Conservation (phyloP, 129 eudicot genomes). For the Artemisia annua region DNA sequence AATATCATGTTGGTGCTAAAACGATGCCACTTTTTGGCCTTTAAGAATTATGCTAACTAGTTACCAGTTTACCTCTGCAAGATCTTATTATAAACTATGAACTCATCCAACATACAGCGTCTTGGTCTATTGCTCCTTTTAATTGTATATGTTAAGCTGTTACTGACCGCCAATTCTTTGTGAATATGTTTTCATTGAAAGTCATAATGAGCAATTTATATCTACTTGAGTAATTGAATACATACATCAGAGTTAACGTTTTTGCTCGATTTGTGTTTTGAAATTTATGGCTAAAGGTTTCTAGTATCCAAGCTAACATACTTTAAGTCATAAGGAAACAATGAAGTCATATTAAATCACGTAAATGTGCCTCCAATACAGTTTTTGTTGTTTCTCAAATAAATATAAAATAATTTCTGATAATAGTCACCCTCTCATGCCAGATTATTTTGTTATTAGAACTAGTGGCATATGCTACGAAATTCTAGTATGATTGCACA, state of each 20-base stretch:
- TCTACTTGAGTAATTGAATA: neutral
- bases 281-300: neutral
- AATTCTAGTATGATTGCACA: neutral
- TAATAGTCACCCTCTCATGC: neutral
- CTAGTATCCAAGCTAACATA: neutral
- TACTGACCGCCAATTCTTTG: too few relatives aligned
- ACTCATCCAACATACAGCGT: too few relatives aligned
- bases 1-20: slow-evolving; percentile 9
- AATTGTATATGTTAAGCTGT: too few relatives aligned
- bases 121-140: too few relatives aligned
- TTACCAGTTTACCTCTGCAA: too few relatives aligned
- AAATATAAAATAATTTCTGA: neutral
- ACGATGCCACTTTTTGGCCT: neutral
- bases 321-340: neutral
- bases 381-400: too few relatives aligned
- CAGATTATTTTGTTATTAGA: too few relatives aligned
- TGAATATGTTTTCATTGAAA: neutral
- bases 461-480: neutral
- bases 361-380: neutral
- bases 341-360: neutral
- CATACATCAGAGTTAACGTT: neutral
- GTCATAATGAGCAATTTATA: neutral
- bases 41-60: neutral
- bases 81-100: too few relatives aligned
- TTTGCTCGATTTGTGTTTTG: neutral